phyloP scores from a whole-genome alignment of 306 rosid genomes.

The Lathyrus aphaca region DNA sequence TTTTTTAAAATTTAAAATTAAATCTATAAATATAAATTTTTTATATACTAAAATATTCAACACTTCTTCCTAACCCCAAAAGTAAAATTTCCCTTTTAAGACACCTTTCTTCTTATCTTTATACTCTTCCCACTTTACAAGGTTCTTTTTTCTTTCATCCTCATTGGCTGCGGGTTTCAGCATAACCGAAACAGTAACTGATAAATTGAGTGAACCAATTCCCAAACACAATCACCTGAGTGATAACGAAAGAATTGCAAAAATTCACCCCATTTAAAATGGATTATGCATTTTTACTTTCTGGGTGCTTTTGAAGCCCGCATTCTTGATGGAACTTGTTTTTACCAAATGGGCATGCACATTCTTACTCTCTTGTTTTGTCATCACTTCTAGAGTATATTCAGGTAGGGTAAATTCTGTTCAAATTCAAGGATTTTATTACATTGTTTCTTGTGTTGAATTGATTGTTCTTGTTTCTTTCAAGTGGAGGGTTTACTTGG shows the following conservation, averaged over 20 bases:
- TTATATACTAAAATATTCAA: too few species aligned
- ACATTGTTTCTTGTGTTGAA: slow-evolving; percentile 22
- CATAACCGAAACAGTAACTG: slow-evolving; percentile 21
- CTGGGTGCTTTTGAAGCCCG: slow-evolving; percentile 47
- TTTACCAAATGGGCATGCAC: slow-evolving; percentile 64
- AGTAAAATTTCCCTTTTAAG: slow-evolving; percentile 43
- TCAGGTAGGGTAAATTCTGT: slow-evolving; percentile 66
- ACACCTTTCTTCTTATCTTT: slow-evolving; percentile 43
- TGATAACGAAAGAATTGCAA: too few species aligned
- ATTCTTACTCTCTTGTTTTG: slow-evolving; percentile 58
- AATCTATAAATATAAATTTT: too few species aligned
- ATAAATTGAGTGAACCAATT: not conserved
- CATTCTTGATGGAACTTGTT: slow-evolving; percentile 75
- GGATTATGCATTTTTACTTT: slow-evolving; percentile 48
- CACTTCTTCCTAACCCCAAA: not conserved
- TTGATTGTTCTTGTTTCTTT: slow-evolving; percentile 22
- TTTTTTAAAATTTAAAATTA: too few species aligned
- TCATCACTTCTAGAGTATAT: slow-evolving; percentile 55
- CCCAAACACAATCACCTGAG: slow-evolving; percentile 36
- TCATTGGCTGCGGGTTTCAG: slow-evolving; percentile 27
- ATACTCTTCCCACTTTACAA: slow-evolving; percentile 36
- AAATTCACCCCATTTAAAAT: slow-evolving; percentile 33
- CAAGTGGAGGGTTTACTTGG: slow-evolving; percentile 75
- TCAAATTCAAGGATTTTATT: slow-evolving; percentile 30
- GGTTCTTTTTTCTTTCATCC: slow-evolving; percentile 51